Conservation (phyloP, 2,329 filamentous ascomycete species). For the Exophiala oligosperma region DNA sequence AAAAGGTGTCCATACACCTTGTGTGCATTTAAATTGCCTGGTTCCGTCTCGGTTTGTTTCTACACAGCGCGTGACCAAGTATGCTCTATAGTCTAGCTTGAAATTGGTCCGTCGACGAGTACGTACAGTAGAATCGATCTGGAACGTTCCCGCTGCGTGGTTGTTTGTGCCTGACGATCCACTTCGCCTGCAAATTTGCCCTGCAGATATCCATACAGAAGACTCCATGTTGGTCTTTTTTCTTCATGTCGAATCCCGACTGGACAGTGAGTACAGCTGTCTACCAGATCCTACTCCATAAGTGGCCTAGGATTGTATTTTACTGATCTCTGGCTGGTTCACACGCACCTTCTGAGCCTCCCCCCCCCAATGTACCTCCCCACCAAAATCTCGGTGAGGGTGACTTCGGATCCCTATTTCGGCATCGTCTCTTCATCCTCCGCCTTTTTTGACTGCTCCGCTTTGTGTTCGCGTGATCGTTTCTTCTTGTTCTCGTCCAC, state of each 20-base stretch:
- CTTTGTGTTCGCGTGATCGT: constrained; percentile 1
- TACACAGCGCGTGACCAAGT: background rate
- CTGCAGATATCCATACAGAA: background rate
- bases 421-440: background rate
- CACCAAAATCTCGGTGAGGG: background rate
- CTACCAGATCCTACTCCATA: background rate
- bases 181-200: background rate
- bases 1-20: too few species aligned
- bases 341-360: too few species aligned
- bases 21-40: background rate
- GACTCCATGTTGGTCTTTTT: background rate
- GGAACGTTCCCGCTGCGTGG: background rate
- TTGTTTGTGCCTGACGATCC: constrained; percentile 7
- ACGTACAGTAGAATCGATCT: background rate
- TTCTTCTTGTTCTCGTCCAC: background rate
- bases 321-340: too few species aligned
- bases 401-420: background rate
- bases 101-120: background rate
- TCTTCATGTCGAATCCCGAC: background rate
- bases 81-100: background rate
- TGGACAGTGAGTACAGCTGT: background rate
- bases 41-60: background rate
- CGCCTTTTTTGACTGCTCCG: background rate
- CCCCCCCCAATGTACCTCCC: background rate
- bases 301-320: too few species aligned